These are phyloP conservation scores for Sambucus nigra DNA, from an alignment of 129 eudicot species.

Conservation along the genomic window DNA sequence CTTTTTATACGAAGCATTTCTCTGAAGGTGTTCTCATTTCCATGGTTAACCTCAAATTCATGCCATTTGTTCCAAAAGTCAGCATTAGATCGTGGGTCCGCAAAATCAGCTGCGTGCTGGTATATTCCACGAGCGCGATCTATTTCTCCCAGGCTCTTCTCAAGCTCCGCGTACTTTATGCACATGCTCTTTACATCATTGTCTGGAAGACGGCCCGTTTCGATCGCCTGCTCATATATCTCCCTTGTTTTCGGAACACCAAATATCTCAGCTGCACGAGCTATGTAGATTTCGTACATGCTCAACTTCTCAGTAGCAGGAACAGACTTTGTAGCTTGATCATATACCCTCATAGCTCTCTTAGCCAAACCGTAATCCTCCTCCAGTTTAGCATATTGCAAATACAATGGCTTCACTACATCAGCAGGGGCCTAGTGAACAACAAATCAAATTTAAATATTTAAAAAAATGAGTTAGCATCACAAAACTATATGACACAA, in stretches of 20 bases:
- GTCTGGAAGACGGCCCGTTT: constrained; percentile 80
- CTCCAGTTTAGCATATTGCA: constrained; percentile 86
- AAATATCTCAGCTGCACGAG: constrained; percentile 93
- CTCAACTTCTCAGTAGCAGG: constrained; percentile 77
- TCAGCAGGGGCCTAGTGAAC: constrained; percentile 77
- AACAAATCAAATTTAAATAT: background rate
- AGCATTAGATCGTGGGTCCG: constrained; percentile 69
- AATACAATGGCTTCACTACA: constrained; percentile 75
- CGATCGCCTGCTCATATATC: constrained; percentile 87
- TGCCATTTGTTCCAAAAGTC: constrained; percentile 87
- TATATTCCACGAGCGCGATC: constrained; percentile 77
- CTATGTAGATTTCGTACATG: constrained; percentile 92
- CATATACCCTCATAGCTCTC: constrained; percentile 86
- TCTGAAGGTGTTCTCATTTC: constrained; percentile 88
- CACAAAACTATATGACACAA: background rate
- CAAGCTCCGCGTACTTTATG: constrained; percentile 83
- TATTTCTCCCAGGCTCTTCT: constrained; percentile 88
- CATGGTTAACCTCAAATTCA: constrained; percentile 93
- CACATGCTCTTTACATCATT: constrained; percentile 86
- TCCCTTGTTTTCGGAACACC: constrained; percentile 89
- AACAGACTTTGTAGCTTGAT: constrained; percentile 86
- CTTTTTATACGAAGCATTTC: constrained; percentile 91
- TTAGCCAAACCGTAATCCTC: constrained; percentile 87
- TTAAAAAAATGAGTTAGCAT: constrained; percentile 1
- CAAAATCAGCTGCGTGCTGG: constrained; percentile 58